Evolutionary conservation across 2,329 filamentous ascomycete species (phyloP).

Genomic region (Dactylonectria estremocensis): DNA sequence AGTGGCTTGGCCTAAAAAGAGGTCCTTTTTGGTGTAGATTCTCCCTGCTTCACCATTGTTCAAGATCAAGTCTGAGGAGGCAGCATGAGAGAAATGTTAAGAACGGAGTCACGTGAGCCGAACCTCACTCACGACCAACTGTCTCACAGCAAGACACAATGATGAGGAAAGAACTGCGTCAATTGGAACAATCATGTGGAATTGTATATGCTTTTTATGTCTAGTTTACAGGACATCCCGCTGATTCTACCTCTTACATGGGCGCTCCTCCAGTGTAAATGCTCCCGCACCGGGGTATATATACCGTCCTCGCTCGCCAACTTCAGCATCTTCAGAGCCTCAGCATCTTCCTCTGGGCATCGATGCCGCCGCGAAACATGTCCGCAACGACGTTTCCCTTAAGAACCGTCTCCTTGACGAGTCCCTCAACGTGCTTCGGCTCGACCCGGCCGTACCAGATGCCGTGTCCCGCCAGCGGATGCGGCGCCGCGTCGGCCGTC

Average conservation of each 20-base stretch:
- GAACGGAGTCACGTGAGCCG: constrained; percentile 40
- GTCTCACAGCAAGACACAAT: neutral
- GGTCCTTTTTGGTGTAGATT: neutral
- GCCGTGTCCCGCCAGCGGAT: constrained; percentile 78
- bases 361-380: constrained; percentile 80
- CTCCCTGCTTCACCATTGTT: neutral
- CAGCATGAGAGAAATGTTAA: constrained; percentile 17
- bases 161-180: neutral
- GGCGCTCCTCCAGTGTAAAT: constrained; percentile 1
- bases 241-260: neutral
- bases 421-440: constrained; percentile 81
- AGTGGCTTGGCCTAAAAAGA: neutral
- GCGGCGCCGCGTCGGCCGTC: constrained; percentile 60
- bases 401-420: constrained; percentile 79
- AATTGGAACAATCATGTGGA: neutral
- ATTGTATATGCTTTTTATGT: neutral
- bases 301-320: neutral
- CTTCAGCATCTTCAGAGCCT: constrained; percentile 54
- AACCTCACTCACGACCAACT: neutral
- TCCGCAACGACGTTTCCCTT: constrained; percentile 78
- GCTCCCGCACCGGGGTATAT: constrained; percentile 36
- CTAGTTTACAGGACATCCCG: constrained; percentile 8
- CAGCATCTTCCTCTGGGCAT: constrained; percentile 67
- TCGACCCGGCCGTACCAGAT: constrained; percentile 89
- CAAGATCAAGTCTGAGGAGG: constrained; percentile 4